Evolutionary conservation across 768 basidiomycete genomes (phyloP).

Genomic region (Pluteus cervinus): DNA sequence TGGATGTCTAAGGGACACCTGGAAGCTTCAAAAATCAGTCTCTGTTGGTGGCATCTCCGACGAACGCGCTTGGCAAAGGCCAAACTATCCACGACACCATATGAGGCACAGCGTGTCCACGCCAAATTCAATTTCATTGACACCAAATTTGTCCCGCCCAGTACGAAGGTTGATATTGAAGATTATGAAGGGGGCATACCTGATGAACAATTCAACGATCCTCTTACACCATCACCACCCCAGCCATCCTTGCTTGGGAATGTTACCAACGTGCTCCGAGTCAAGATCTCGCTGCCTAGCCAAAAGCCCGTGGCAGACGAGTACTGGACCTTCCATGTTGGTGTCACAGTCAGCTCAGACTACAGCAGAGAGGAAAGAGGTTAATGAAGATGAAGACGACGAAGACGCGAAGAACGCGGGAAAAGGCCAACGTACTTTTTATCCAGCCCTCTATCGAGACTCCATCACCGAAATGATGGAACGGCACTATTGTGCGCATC

Average conservation of each 20-base stretch:
- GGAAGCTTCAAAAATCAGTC: constrained; percentile 1
- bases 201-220: no score
- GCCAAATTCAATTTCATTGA: constrained; percentile 6
- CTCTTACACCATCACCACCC: no score
- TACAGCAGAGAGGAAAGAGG: not conserved
- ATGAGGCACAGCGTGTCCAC: constrained; percentile 1
- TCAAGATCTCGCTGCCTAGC: constrained; percentile 1
- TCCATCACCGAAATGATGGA: constrained; percentile 13
- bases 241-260: constrained; percentile 3
- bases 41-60: constrained; percentile 7
- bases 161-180: not conserved
- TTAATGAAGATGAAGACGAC: constrained; percentile 5
- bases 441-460: constrained; percentile 10
- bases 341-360: not conserved
- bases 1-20: not conserved
- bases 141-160: constrained; percentile 1
- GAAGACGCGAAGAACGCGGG: no score
- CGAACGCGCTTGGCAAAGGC: constrained; percentile 3
- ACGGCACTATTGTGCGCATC: constrained; percentile 14
- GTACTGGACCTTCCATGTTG: constrained; percentile 2
- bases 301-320: constrained; percentile 2
- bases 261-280: constrained; percentile 4
- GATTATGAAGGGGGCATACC: constrained; percentile 7
- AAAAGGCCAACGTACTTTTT: constrained; percentile 12
- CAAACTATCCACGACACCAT: constrained; percentile 9